A percentile compares a stretch with the other conserved stretches of the same genome.
phyloP scores from a whole-genome alignment of 2,329 filamentous ascomycete species.

The Dothideomycetidae sp. region DNA sequence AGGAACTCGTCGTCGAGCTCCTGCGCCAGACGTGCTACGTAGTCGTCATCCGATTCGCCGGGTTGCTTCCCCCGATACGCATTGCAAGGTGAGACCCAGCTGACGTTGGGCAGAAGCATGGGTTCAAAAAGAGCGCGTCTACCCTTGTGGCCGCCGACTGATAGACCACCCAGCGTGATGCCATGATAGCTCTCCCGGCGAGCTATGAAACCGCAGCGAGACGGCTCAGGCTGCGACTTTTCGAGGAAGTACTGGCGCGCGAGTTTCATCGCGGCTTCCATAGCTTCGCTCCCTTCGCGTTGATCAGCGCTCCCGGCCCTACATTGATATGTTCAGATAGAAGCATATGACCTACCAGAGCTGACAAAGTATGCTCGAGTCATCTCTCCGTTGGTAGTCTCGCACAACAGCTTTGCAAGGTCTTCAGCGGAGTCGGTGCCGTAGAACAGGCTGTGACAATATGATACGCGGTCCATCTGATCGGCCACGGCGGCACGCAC shows the following conservation, averaged over 20 bases:
- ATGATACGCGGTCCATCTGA: conserved; percentile 46
- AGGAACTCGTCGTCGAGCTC: conserved; percentile 38
- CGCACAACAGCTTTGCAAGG: conserved; percentile 35
- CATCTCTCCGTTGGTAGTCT: conserved; percentile 39
- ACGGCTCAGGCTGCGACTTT: conserved; percentile 35
- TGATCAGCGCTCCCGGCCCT: not conserved
- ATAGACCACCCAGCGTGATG: conserved; percentile 52
- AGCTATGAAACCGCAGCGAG: conserved; percentile 48
- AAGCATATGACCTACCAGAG: conserved; percentile 41
- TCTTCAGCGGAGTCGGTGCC: conserved; percentile 39
- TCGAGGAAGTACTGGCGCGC: conserved; percentile 53
- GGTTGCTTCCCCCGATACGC: conserved; percentile 23
- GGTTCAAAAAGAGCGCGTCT: conserved; percentile 48
- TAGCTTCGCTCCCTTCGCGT: conserved; percentile 45
- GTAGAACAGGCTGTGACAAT: conserved; percentile 47
- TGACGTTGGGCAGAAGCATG: conserved; percentile 39
- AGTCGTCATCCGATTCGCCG: conserved; percentile 28
- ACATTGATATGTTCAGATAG: not conserved
- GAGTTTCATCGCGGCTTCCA: conserved; percentile 55
- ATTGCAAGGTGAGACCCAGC: not conserved
- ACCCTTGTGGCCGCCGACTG: conserved; percentile 46
- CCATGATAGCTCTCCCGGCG: conserved; percentile 56
- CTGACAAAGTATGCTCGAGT: conserved; percentile 41
- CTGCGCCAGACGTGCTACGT: conserved; percentile 26
- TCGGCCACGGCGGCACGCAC: conserved; percentile 45